These are phyloP conservation scores for Sordariomycetes sp. DNA, from an alignment of 2,329 filamentous ascomycete genomes.

Conservation along the genomic window DNA sequence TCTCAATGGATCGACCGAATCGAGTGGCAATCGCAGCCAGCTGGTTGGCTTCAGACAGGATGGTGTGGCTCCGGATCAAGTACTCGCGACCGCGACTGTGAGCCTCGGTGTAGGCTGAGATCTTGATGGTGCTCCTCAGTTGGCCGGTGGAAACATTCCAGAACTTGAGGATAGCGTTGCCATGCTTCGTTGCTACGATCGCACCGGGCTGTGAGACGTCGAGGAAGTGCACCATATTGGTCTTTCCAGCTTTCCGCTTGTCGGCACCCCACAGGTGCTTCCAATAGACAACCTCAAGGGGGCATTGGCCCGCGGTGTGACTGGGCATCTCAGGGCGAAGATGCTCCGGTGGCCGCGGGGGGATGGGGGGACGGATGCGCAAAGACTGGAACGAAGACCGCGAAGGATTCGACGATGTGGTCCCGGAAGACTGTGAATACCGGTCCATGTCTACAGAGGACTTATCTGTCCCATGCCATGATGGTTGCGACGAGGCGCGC, in stretches of 20 bases:
- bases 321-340: neutral
- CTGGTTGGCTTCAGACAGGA: slow-evolving; percentile 27
- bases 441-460: slow-evolving; percentile 5
- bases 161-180: slow-evolving; percentile 76
- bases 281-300: slow-evolving; percentile 10
- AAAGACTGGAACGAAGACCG: slow-evolving; percentile 4
- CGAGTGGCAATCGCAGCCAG: slow-evolving; percentile 27
- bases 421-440: slow-evolving; percentile 5
- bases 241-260: slow-evolving; percentile 12
- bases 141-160: slow-evolving; percentile 80
- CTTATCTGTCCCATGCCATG: slow-evolving; percentile 1
- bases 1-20: slow-evolving; percentile 27
- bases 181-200: slow-evolving; percentile 24
- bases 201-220: slow-evolving; percentile 23
- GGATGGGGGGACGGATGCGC: neutral
- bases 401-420: slow-evolving; percentile 1
- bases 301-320: neutral
- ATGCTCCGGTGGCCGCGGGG: slow-evolving; percentile 3
- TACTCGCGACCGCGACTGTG: slow-evolving; percentile 28
- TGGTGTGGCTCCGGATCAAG: slow-evolving; percentile 30
- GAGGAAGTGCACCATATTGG: slow-evolving; percentile 22
- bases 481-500: slow-evolving; percentile 1
- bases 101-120: slow-evolving; percentile 27
- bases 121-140: slow-evolving; percentile 41
- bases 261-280: slow-evolving; percentile 15